These are phyloP conservation scores for Pestalotiopsis sp. DNA, from an alignment of 2,329 filamentous ascomycete species.

Conservation along the genomic window DNA sequence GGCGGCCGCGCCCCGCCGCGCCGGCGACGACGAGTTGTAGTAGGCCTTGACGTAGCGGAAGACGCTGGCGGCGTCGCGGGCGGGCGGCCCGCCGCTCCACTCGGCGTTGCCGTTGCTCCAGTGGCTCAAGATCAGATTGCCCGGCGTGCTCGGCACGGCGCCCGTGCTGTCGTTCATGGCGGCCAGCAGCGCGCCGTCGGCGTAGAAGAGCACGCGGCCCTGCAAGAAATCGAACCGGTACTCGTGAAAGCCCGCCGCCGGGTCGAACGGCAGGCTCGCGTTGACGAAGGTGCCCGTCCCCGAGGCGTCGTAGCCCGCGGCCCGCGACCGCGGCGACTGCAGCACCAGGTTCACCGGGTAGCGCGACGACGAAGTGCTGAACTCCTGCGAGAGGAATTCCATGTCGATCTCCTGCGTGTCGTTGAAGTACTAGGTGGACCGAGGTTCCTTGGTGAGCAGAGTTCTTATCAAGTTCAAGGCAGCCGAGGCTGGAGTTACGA, in stretches of 20 bases:
- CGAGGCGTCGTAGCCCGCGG: conserved; percentile 64
- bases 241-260: conserved; percentile 70
- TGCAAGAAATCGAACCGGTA: conserved; percentile 78
- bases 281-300: conserved; percentile 60
- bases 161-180: conserved; percentile 51
- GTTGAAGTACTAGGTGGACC: conserved; percentile 66
- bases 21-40: conserved; percentile 68
- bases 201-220: conserved; percentile 67
- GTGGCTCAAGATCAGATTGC: conserved; percentile 73
- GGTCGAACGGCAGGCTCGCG: conserved; percentile 66
- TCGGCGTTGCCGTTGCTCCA: conserved; percentile 75
- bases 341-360: conserved; percentile 75
- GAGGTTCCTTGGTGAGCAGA: neutral
- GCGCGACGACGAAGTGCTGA: conserved; percentile 49
- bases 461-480: neutral
- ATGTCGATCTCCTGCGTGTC: conserved; percentile 82
- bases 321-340: conserved; percentile 64
- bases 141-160: conserved; percentile 61
- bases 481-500: no score
- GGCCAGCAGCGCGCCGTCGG: conserved; percentile 61
- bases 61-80: conserved; percentile 61
- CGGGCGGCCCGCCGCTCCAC: conserved; percentile 75
- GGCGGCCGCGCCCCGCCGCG: conserved; percentile 40
- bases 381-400: conserved; percentile 74
- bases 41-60: conserved; percentile 77